phyloP scores from a whole-genome alignment of 495 filamentous ascomycete genomes.

The Lepidopterella palustris region DNA sequence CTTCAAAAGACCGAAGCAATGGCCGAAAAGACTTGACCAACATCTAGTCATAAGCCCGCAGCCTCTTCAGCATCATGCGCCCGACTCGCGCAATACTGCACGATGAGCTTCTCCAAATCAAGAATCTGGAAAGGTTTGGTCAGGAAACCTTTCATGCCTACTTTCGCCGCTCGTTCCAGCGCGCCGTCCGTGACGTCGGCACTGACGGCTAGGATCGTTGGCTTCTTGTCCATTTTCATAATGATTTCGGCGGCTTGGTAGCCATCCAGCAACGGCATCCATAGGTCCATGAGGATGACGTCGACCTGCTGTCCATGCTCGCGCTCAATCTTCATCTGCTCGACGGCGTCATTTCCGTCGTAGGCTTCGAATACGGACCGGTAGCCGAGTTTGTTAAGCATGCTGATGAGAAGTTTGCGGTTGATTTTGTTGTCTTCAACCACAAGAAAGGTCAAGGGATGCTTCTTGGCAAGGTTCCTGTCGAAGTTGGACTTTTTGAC shows the following conservation, averaged over 20 bases:
- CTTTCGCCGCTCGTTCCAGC: slow-evolving; percentile 54
- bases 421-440: slow-evolving; percentile 80
- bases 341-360: slow-evolving; percentile 67
- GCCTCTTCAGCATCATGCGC: background rate
- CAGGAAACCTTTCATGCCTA: slow-evolving; percentile 72
- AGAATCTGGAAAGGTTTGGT: slow-evolving; percentile 71
- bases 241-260: slow-evolving; percentile 68
- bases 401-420: slow-evolving; percentile 63
- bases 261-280: slow-evolving; percentile 82
- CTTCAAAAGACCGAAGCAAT: background rate
- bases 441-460: slow-evolving; percentile 64
- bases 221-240: slow-evolving; percentile 41
- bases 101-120: slow-evolving; percentile 62
- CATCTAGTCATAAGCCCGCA: slow-evolving; percentile 1
- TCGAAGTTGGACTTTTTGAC: slow-evolving; percentile 28
- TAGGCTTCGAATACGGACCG: slow-evolving; percentile 55
- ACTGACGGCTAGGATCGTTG: slow-evolving; percentile 63
- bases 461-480: slow-evolving; percentile 47
- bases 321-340: slow-evolving; percentile 46
- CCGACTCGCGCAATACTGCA: slow-evolving; percentile 49
- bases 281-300: slow-evolving; percentile 74
- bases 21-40: background rate
- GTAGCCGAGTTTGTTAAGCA: slow-evolving; percentile 68
- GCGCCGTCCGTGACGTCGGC: slow-evolving; percentile 69
- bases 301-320: slow-evolving; percentile 46